Conservation (phyloP, 805 yeast species). For the Candida sonorensis region DNA sequence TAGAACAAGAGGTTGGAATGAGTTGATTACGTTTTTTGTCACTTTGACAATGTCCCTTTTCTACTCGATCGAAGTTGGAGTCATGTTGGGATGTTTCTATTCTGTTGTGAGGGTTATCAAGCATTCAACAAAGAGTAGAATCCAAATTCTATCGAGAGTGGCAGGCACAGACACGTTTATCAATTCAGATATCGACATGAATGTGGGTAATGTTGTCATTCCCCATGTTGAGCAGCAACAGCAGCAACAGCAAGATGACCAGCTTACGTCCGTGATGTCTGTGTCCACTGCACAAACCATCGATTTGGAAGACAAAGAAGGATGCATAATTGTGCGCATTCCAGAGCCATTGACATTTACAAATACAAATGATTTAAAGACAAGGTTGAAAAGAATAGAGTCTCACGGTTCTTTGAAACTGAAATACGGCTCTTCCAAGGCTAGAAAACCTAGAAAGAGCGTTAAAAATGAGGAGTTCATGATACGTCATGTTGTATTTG, state of each 20-base stretch:
- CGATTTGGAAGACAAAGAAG: slow-evolving; percentile 47
- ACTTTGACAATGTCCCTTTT: slow-evolving; percentile 59
- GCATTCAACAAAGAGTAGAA: slow-evolving; percentile 75
- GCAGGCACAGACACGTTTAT: slow-evolving; percentile 56
- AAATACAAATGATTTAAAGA: slow-evolving; percentile 69
- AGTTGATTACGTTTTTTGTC: slow-evolving; percentile 58
- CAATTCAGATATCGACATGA: slow-evolving; percentile 55
- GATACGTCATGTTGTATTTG: slow-evolving; percentile 58
- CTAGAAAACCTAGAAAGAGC: slow-evolving; percentile 27
- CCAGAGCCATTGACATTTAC: slow-evolving; percentile 90
- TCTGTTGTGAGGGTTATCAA: slow-evolving; percentile 74
- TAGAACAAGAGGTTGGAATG: slow-evolving; percentile 68
- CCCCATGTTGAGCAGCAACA: slow-evolving; percentile 3
- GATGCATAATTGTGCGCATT: slow-evolving; percentile 69
- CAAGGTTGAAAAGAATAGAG: slow-evolving; percentile 63
- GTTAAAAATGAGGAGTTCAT: no score
- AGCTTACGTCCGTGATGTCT: no score
- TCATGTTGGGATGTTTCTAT: slow-evolving; percentile 77
- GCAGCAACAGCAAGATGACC: neutral
- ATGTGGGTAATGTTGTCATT: slow-evolving; percentile 1
- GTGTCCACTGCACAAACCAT: no score
- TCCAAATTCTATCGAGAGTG: slow-evolving; percentile 71
- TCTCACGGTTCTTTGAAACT: slow-evolving; percentile 64
- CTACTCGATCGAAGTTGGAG: slow-evolving; percentile 84
- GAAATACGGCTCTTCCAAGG: slow-evolving; percentile 53